Evolutionary conservation across 768 basidiomycete species (phyloP).

Genomic region (Lepiota brunneoincarnata): DNA sequence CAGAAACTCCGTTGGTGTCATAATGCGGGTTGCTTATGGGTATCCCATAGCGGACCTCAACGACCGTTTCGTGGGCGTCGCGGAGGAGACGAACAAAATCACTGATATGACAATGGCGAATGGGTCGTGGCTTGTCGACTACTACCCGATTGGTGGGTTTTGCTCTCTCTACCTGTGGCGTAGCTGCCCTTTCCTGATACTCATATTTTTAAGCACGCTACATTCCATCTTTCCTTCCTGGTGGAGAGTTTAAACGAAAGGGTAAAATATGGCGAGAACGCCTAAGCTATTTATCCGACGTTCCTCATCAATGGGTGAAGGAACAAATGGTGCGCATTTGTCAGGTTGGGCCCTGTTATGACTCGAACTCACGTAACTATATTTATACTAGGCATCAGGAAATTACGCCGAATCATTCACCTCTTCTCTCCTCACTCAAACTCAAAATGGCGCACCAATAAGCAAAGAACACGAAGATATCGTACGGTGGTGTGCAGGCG

Average conservation of each 20-base stretch:
- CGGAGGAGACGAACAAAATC: conserved; percentile 37
- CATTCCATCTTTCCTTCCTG: conserved; percentile 49
- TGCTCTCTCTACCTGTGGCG: not conserved
- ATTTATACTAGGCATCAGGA: conserved; percentile 25
- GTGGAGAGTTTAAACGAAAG: conserved; percentile 44
- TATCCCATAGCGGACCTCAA: conserved; percentile 30
- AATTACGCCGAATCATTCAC: conserved; percentile 41
- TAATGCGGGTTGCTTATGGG: conserved; percentile 43
- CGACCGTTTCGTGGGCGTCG: conserved; percentile 37
- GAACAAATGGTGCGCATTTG: conserved; percentile 33
- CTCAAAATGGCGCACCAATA: conserved; percentile 20
- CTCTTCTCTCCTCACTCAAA: conserved; percentile 35
- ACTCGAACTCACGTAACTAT: not conserved
- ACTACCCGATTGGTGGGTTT: conserved; percentile 34
- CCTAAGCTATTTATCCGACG: conserved; percentile 31
- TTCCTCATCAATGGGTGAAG: conserved; percentile 44
- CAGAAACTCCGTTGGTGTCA: conserved; percentile 36
- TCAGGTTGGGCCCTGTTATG: not conserved
- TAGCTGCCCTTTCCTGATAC: not conserved
- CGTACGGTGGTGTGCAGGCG: conserved; percentile 49
- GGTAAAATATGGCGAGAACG: conserved; percentile 38
- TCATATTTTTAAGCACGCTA: conserved; percentile 35
- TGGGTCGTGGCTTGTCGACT: conserved; percentile 44
- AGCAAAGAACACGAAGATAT: conserved; percentile 37
- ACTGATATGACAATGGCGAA: conserved; percentile 37